Base-by-base conservation (phyloP, 1,284 basidiomycete species). In the Hymenochaete sp. region DNA sequence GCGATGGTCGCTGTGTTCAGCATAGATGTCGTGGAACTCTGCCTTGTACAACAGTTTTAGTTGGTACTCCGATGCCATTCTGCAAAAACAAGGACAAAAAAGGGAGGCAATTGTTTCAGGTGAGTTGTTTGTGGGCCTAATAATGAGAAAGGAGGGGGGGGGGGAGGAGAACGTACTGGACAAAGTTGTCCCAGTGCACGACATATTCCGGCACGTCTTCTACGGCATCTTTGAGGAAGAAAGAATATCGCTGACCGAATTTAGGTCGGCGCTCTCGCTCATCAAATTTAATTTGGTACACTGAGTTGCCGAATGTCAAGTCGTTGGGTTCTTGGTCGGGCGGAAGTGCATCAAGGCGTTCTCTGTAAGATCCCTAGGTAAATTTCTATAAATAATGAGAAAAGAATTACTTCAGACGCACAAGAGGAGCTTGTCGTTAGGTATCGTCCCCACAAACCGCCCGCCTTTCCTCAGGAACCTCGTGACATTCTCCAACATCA, bases 131-230 rank as follows among this genome's bases (percentile, higher is more conserved):
- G 7, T 38, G 14, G 18, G 33, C 28, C 27, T 14, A 31, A 26
- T 6, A 16, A 13, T 3, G 8, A 27, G 18, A 18, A 14, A 37
- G 13, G 38, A 13, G 22, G 42, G 31, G 31, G 19, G 47, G 32
- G 38, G 46, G 19, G n/a, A 26, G 27, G 26, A 37, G 35, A 11
- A 66, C 83, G 56, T 55, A 95, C 92, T 76, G 65, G 37, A 86
- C 82, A 59, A 98, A 98, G 55, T 83, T 82, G 27, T 91, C 82
- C 93, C 95, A 99, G 46, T 82, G 75, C 7, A 99, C 95, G 39
- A 98, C 72, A 57, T 95, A 98, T 62, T 99, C 96, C 2, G 93
- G 93, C 24, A 98, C 93, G 57, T 98, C 83, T 55, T 92, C 92
- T 3, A 99, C 93, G 1, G 96, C 96, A 58, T 98, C 96, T 57